Conservation (phyloP, 805 yeast genomes). For the Blastobotrys terrestris region DNA sequence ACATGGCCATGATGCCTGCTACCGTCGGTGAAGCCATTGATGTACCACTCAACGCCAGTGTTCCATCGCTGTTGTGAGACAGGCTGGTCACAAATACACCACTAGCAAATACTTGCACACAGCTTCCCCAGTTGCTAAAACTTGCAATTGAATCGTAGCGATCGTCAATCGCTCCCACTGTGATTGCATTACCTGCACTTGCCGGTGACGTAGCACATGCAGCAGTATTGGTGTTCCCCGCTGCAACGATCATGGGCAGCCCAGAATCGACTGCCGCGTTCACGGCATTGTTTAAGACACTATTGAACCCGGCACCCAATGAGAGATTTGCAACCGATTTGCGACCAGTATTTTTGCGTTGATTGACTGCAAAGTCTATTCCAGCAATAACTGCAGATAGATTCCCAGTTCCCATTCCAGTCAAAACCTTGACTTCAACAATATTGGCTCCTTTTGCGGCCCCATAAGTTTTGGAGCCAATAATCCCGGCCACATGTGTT, state of each 20-base stretch:
- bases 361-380: conserved; percentile 31
- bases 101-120: conserved; percentile 79
- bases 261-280: conserved; percentile 72
- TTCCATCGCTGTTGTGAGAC: conserved; percentile 18
- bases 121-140: conserved; percentile 84
- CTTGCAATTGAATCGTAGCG: conserved; percentile 58
- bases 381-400: conserved; percentile 34
- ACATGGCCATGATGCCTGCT: conserved; percentile 25
- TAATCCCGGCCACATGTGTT: conserved; percentile 89
- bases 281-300: conserved; percentile 66
- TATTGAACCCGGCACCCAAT: conserved; percentile 65
- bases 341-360: conserved; percentile 16
- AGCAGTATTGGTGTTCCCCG: conserved; percentile 72
- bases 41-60: conserved; percentile 24
- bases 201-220: conserved; percentile 86
- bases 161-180: conserved; percentile 89
- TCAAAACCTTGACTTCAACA: conserved; percentile 71
- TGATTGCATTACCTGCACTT: conserved; percentile 61
- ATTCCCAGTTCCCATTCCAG: conserved; percentile 60
- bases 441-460: conserved; percentile 66
- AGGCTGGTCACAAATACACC: conserved; percentile 54
- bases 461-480: conserved; percentile 75
- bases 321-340: conserved; percentile 72
- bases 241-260: conserved; percentile 51
- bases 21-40: conserved; percentile 29